phyloP scores from a whole-genome alignment of 805 yeast genomes.

The Cyberlindnera petersonii region DNA sequence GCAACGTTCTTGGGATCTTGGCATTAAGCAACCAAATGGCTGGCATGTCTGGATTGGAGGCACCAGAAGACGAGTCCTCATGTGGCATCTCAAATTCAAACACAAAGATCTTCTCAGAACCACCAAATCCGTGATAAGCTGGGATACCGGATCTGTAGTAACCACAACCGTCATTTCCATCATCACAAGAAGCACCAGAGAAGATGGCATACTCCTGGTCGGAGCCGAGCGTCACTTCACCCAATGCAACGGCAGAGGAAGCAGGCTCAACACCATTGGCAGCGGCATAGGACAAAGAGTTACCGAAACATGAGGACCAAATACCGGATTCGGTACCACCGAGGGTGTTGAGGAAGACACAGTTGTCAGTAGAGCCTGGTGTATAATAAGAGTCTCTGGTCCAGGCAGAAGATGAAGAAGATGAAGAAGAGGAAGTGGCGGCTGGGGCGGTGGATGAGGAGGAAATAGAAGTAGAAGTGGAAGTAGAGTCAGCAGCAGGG shows the following conservation, averaged over 20 bases:
- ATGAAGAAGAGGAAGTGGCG: constrained; percentile 30
- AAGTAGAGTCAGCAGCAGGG: constrained; percentile 22
- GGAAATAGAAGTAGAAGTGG: constrained; percentile 30
- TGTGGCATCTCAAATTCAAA: constrained; percentile 94
- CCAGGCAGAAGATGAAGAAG: constrained; percentile 53
- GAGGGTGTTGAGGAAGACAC: constrained; percentile 77
- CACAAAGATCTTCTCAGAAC: constrained; percentile 77
- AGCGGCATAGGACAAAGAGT: constrained; percentile 82
- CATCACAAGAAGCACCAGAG: constrained; percentile 60
- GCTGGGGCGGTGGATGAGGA: constrained; percentile 31
- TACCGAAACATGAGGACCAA: constrained; percentile 85
- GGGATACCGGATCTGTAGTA: constrained; percentile 82
- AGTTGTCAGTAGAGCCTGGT: constrained; percentile 67
- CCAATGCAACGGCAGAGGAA: constrained; percentile 60
- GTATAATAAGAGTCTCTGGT: constrained; percentile 68
- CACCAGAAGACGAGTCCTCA: constrained; percentile 41
- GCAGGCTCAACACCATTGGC: constrained; percentile 76
- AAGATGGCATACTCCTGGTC: constrained; percentile 80
- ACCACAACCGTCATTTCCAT: constrained; percentile 60
- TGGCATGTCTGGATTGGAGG: constrained; percentile 88
- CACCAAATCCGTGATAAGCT: constrained; percentile 93
- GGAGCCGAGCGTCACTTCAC: constrained; percentile 64
- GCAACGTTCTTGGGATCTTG: constrained; percentile 92
- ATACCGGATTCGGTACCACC: constrained; percentile 92
- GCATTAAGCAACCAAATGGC: constrained; percentile 96